Evolutionary conservation across 2,329 filamentous ascomycete species (phyloP).

Genomic region (Cercospora beticola): DNA sequence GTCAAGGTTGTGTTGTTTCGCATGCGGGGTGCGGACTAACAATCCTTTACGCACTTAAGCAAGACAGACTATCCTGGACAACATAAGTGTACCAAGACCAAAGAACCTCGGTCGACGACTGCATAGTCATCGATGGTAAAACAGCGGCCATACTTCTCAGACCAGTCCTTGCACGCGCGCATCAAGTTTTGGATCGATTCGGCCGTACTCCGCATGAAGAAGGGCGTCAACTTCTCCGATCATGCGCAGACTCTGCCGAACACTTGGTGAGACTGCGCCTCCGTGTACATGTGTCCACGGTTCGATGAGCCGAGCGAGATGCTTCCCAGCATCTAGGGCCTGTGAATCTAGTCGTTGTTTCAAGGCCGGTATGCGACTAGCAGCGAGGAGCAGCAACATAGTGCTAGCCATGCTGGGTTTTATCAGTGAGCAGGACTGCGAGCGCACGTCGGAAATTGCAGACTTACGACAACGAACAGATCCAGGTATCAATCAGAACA

Average conservation of each 20-base stretch:
- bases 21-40: not conserved
- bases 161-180: not conserved
- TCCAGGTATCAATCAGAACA: conserved; percentile 21
- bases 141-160: not conserved
- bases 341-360: conserved; percentile 7
- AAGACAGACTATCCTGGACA: not conserved
- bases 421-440: too few relatives aligned
- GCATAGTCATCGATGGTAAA: not conserved
- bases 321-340: conserved; percentile 7
- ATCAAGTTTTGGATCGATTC: not conserved
- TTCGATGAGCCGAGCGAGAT: conserved; percentile 13
- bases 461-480: conserved; percentile 16
- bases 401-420: conserved; percentile 17
- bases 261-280: conserved; percentile 13
- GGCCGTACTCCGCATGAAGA: conserved; percentile 7
- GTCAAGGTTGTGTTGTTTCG: not conserved
- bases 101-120: not conserved
- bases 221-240: conserved; percentile 9
- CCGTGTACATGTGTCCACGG: conserved; percentile 14
- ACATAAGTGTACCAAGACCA: not conserved
- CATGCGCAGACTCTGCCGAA: conserved; percentile 18
- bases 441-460: too few relatives aligned
- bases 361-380: conserved; percentile 8
- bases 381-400: conserved; percentile 18
- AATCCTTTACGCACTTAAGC: not conserved